Percentiles rank a stretch among this genome's conserved stretches.
Conservation (phyloP, 2,329 filamentous ascomycete species). For the Lecanicillium sp. region DNA sequence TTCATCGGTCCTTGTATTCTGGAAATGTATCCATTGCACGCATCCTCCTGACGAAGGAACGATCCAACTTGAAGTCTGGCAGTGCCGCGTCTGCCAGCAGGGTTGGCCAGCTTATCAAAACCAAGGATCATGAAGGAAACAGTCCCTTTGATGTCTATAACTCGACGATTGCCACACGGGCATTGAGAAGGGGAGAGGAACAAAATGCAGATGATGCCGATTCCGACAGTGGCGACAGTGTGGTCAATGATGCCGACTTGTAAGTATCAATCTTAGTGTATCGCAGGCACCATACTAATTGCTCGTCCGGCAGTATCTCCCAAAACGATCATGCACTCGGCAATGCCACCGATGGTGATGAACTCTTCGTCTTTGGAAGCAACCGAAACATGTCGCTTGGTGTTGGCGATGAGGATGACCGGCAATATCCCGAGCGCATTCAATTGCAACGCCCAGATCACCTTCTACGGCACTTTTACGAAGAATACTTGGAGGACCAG, state of each 20-base stretch:
- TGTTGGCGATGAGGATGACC: conserved; percentile 90
- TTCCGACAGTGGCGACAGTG: conserved; percentile 47
- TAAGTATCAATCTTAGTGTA: conserved; percentile 15
- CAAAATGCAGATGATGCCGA: conserved; percentile 31
- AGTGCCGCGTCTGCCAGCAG: conserved; percentile 52
- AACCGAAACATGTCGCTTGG: conserved; percentile 93
- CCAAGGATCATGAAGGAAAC: conserved; percentile 91
- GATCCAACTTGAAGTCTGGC: conserved; percentile 53
- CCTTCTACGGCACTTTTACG: conserved; percentile 65
- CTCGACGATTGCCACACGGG: conserved; percentile 73
- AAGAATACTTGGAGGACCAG: conserved; percentile 52
- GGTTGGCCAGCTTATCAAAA: conserved; percentile 75
- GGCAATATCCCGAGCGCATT: conserved; percentile 86
- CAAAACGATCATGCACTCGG: not conserved
- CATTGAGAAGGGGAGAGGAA: conserved; percentile 36
- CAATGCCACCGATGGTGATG: conserved; percentile 52
- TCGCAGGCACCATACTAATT: not conserved
- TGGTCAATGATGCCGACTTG: conserved; percentile 17
- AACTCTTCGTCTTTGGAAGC: conserved; percentile 89
- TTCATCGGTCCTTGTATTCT: conserved; percentile 84
- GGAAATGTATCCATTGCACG: conserved; percentile 85
- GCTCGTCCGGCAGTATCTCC: not conserved
- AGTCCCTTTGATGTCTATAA: conserved; percentile 92
- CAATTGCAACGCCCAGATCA: conserved; percentile 68
- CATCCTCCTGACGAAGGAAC: conserved; percentile 71